These are phyloP conservation scores for Rhipidocladum racemiflorum DNA, from an alignment of 176 grass and related monocot species.

Conservation along the genomic window DNA sequence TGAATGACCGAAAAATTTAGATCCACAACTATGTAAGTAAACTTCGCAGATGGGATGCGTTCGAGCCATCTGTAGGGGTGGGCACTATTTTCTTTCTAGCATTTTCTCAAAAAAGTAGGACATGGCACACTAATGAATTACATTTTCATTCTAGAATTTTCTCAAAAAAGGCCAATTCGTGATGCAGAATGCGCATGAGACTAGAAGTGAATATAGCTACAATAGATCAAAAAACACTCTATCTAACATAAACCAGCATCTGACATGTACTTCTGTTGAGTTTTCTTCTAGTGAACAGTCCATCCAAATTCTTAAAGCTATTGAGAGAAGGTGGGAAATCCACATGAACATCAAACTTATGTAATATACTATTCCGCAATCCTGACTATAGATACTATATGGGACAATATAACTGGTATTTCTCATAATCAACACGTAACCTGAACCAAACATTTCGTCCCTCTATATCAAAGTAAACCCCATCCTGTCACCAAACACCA, in stretches of 20 bases:
- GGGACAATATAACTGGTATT: not conserved
- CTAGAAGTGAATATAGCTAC: not conserved
- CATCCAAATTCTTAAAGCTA: not conserved
- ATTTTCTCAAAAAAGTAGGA: not conserved
- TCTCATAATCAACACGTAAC: not conserved
- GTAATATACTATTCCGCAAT: not conserved
- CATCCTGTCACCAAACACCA: not conserved
- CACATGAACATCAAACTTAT: not conserved
- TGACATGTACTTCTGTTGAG: not conserved
- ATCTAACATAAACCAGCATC: not conserved
- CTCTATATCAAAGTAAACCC: not conserved
- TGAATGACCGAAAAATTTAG: too few species aligned
- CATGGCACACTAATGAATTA: not conserved
- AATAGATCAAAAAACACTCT: not conserved
- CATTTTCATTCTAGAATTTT: too few species aligned
- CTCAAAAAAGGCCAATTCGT: slow-evolving; percentile 1
- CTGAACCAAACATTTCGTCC: not conserved
- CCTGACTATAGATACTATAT: not conserved
- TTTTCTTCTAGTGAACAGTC: not conserved
- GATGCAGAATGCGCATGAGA: not conserved
- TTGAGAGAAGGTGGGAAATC: not conserved
- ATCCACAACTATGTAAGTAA: too few species aligned
- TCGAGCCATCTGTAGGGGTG: too few species aligned
- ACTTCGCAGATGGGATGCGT: too few species aligned
- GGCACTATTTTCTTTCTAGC: not conserved